Conservation (phyloP, 1,284 basidiomycete genomes). For the Rhodotorula sp. region DNA sequence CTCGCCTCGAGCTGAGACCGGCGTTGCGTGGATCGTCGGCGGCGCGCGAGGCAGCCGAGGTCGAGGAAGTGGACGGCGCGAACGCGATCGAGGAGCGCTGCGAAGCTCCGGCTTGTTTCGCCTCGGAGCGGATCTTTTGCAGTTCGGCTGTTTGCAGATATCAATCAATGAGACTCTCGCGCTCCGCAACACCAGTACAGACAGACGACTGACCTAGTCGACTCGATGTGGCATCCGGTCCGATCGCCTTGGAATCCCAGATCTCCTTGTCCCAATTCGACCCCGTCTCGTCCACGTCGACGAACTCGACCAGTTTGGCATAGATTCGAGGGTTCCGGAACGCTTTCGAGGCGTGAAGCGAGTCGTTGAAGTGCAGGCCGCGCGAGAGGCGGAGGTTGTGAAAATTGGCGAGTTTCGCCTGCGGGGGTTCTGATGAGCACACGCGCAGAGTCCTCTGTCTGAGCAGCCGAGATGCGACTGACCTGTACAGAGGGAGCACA, state of each 20-base stretch:
- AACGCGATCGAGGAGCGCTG: slow-evolving; percentile 62
- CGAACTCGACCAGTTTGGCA: slow-evolving; percentile 82
- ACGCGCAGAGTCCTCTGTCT: neutral
- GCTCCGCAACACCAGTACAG: slow-evolving; percentile 3
- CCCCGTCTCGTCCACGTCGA: slow-evolving; percentile 79
- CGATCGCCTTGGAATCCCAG: slow-evolving; percentile 58
- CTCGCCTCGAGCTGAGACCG: neutral
- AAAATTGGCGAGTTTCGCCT: slow-evolving; percentile 79
- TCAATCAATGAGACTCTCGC: slow-evolving; percentile 38
- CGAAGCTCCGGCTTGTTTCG: slow-evolving; percentile 59
- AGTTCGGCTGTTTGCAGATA: slow-evolving; percentile 50
- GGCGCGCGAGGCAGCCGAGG: neutral
- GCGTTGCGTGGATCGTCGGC: slow-evolving; percentile 1
- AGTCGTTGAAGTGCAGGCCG: slow-evolving; percentile 88
- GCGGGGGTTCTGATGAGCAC: neutral
- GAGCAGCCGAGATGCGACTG: neutral
- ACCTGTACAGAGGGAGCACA: slow-evolving; percentile 33
- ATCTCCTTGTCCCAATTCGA: slow-evolving; percentile 70
- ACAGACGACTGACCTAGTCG: slow-evolving; percentile 68
- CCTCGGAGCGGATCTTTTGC: slow-evolving; percentile 63
- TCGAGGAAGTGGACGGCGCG: slow-evolving; percentile 40
- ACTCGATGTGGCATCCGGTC: slow-evolving; percentile 5
- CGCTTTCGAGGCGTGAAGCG: slow-evolving; percentile 79
- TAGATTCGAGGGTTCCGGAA: slow-evolving; percentile 96
- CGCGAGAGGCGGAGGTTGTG: slow-evolving; percentile 63